Evolutionary conservation across 208 protist genomes (phyloP).

Genomic region (Trypanosoma platydactyli): DNA sequence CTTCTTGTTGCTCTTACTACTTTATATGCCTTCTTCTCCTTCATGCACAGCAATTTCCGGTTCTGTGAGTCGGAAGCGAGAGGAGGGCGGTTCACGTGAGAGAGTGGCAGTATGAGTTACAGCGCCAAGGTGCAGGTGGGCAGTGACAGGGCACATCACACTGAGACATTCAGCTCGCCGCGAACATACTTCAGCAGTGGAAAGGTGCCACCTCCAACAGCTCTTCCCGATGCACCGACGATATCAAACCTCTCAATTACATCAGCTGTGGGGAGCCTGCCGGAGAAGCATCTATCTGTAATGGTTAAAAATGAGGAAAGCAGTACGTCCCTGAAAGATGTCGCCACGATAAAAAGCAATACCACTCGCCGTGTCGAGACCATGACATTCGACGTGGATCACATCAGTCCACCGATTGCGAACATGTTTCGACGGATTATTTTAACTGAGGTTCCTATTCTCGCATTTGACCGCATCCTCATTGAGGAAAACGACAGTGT

Average conservation of each 20-base stretch:
- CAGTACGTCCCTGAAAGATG: not conserved
- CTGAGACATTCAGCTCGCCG: conserved; percentile 83
- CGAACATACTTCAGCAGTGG: conserved; percentile 58
- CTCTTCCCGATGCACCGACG: conserved; percentile 52
- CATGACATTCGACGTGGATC: conserved; percentile 82
- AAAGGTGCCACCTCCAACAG: conserved; percentile 42
- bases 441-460: conserved; percentile 96
- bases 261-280: conserved; percentile 65
- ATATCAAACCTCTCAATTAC: conserved; percentile 76
- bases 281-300: conserved; percentile 2
- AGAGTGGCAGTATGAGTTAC: conserved; percentile 33
- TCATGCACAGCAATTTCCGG: not conserved
- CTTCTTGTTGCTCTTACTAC: conserved; percentile 9
- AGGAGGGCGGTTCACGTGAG: not conserved
- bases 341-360: not conserved
- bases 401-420: conserved; percentile 90
- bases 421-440: conserved; percentile 98
- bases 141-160: conserved; percentile 75
- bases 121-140: conserved; percentile 68
- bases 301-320: conserved; percentile 31
- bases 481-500: conserved; percentile 98
- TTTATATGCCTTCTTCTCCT: not conserved
- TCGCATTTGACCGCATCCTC: conserved; percentile 98
- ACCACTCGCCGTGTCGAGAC: conserved; percentile 75
- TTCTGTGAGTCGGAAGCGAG: not conserved